Evolutionary conservation across 2,329 filamentous ascomycete genomes (phyloP).

Genomic region (Fusarium agapanthi): DNA sequence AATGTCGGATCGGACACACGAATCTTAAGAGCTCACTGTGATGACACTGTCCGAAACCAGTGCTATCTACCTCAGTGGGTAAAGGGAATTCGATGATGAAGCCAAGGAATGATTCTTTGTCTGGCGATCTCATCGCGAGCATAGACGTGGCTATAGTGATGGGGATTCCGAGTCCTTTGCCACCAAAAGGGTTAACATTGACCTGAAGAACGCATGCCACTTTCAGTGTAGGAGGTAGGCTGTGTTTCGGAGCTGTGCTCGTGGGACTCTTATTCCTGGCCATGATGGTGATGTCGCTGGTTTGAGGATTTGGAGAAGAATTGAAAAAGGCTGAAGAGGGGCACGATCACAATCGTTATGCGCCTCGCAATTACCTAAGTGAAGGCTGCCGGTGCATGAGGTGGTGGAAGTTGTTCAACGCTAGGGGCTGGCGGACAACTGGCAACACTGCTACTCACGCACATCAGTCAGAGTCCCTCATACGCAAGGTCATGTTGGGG

Average conservation of each 20-base stretch:
- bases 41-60: not conserved
- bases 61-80: not conserved
- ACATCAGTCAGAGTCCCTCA: too few relatives aligned
- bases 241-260: not conserved
- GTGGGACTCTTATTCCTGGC: not conserved
- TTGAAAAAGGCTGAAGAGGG: not conserved
- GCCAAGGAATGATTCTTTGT: not conserved
- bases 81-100: not conserved
- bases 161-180: accelerated
- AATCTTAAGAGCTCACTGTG: not conserved
- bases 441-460: not conserved
- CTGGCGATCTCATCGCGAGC: accelerated
- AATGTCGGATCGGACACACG: accelerated
- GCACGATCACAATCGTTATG: accelerated
- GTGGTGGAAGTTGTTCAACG: accelerated
- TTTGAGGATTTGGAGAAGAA: too few relatives aligned
- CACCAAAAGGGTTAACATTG: not conserved
- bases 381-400: accelerated
- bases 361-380: not conserved
- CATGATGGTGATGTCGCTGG: not conserved
- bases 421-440: not conserved
- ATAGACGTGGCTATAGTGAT: not conserved
- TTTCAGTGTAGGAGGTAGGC: not conserved
- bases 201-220: not conserved
- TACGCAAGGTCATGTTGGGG: too few relatives aligned